These are phyloP conservation scores for Barbarea vulgaris DNA, from an alignment of 345 rosid species.

Conservation along the genomic window DNA sequence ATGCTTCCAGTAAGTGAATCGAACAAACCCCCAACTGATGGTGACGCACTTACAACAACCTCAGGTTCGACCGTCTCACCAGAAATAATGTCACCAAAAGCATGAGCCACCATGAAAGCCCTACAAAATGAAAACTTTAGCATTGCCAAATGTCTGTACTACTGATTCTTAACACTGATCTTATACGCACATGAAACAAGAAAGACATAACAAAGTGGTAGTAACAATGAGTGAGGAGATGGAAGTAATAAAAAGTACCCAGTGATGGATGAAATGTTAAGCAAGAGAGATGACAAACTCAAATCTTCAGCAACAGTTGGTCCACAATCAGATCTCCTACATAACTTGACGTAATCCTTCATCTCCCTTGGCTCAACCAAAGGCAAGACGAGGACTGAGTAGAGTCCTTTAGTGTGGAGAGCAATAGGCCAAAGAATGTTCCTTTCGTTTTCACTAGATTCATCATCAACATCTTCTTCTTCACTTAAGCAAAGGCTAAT, in stretches of 20 bases:
- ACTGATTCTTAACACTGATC: neutral
- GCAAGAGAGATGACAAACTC: slow-evolving; percentile 76
- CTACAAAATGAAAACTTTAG: slow-evolving; percentile 43
- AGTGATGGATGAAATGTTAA: slow-evolving; percentile 91
- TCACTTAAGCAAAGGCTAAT: slow-evolving; percentile 57
- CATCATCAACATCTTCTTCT: slow-evolving; percentile 45
- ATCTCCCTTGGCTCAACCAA: slow-evolving; percentile 75
- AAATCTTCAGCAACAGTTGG: slow-evolving; percentile 67
- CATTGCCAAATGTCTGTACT: neutral
- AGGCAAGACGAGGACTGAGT: slow-evolving; percentile 69
- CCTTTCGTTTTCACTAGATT: slow-evolving; percentile 33
- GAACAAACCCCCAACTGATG: slow-evolving; percentile 88
- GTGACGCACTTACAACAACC: slow-evolving; percentile 68
- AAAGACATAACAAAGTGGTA: neutral
- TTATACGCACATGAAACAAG: neutral
- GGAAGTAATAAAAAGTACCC: slow-evolving; percentile 80
- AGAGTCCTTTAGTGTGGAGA: slow-evolving; percentile 67
- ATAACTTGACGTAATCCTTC: slow-evolving; percentile 54
- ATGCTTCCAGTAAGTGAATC: slow-evolving; percentile 97
- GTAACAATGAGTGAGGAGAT: slow-evolving; percentile 8
- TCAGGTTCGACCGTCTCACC: slow-evolving; percentile 88
- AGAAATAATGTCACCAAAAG: slow-evolving; percentile 75
- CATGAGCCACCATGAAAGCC: slow-evolving; percentile 87
- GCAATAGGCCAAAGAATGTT: slow-evolving; percentile 76
- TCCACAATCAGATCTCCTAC: slow-evolving; percentile 76